These are phyloP conservation scores for Coemansia sp. DNA, from an alignment of 192 early-diverging fungal species.

Conservation along the genomic window DNA sequence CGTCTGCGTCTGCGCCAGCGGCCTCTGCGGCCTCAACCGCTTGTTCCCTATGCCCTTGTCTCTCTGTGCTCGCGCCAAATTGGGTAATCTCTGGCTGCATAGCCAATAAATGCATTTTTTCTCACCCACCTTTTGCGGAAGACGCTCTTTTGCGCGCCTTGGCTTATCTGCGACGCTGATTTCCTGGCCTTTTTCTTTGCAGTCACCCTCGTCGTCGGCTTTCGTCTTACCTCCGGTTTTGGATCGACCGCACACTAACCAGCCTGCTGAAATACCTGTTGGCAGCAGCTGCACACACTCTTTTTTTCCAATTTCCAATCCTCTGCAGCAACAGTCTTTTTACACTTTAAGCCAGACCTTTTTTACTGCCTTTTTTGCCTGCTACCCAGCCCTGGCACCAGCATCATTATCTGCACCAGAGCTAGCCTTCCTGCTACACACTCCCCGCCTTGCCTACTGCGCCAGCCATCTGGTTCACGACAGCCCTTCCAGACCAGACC, in stretches of 20 bases:
- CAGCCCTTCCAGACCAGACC: background rate
- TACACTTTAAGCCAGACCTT: background rate
- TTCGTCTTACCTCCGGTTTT: slow-evolving; percentile 1
- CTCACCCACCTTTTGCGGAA: background rate
- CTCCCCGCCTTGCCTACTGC: background rate
- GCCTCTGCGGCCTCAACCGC: background rate
- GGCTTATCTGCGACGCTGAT: background rate
- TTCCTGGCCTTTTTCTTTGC: background rate
- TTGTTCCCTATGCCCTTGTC: background rate
- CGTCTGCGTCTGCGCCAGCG: no score
- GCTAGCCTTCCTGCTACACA: no score
- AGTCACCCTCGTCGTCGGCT: slow-evolving; percentile 1
- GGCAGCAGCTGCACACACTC: background rate
- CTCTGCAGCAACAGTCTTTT: slow-evolving; percentile 1
- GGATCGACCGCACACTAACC: background rate
- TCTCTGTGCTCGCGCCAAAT: background rate
- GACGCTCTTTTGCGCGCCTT: background rate
- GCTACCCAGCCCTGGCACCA: background rate
- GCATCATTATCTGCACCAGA: background rate
- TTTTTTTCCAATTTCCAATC: background rate
- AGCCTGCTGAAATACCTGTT: background rate
- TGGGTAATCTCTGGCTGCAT: background rate
- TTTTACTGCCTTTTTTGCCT: background rate
- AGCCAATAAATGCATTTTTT: background rate
- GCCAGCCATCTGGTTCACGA: background rate